These are phyloP conservation scores for Tillandsia fasciculata DNA, from an alignment of 176 grass and related monocot genomes.

Conservation along the genomic window DNA sequence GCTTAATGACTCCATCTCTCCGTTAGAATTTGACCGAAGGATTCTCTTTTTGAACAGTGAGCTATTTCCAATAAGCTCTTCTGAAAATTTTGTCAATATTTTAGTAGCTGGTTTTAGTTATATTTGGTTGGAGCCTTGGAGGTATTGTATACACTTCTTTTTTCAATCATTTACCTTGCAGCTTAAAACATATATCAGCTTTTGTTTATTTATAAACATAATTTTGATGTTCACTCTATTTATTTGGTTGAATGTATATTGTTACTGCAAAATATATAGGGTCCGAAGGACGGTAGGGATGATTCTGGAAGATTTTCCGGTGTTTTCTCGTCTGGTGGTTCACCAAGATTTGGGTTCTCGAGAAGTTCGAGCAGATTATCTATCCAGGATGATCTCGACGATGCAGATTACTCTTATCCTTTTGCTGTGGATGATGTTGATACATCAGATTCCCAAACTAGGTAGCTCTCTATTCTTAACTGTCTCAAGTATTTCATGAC, in stretches of 20 bases:
- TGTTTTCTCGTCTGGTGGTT: slow-evolving; percentile 61
- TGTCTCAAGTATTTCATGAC: neutral
- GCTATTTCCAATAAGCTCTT: too few species aligned
- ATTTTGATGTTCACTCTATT: neutral
- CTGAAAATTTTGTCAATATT: too few species aligned
- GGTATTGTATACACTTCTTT: too few species aligned
- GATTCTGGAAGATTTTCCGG: slow-evolving; percentile 90
- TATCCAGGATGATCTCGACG: slow-evolving; percentile 66
- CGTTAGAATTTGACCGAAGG: too few species aligned
- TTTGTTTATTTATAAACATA: neutral
- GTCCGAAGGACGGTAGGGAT: slow-evolving; percentile 60
- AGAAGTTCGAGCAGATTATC: slow-evolving; percentile 89
- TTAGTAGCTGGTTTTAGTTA: too few species aligned
- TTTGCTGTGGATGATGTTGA: slow-evolving; percentile 96
- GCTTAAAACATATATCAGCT: neutral
- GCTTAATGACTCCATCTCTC: too few species aligned
- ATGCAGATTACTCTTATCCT: slow-evolving; percentile 56
- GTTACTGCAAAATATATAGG: slow-evolving; percentile 5
- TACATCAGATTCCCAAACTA: slow-evolving; percentile 51
- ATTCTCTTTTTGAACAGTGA: too few species aligned
- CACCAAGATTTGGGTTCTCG: slow-evolving; percentile 54
- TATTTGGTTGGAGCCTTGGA: too few species aligned
- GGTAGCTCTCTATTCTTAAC: slow-evolving; percentile 35
- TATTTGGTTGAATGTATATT: neutral
- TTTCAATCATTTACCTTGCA: neutral